Percentiles rank a stretch among this genome's conserved stretches.
Evolutionary conservation across 106 monocot genomes (phyloP).

Genomic region (Vanilla planifolia): DNA sequence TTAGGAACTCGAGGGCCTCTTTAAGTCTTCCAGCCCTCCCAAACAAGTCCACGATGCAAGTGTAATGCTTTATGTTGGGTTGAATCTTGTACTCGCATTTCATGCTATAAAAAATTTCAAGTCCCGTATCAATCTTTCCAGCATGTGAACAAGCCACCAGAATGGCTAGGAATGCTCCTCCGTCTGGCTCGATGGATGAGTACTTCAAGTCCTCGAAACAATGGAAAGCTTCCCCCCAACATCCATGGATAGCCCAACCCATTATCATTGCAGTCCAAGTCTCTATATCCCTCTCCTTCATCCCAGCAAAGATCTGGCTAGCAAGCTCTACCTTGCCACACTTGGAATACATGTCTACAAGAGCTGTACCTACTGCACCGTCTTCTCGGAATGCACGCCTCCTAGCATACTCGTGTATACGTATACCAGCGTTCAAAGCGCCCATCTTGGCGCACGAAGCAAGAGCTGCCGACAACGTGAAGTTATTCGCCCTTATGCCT

Average conservation of each 20-base stretch:
- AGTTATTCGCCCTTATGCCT: constrained; percentile 21
- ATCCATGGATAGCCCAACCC: constrained; percentile 33
- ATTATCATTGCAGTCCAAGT: constrained; percentile 42
- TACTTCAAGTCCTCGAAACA: constrained; percentile 34
- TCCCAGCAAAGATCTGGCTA: constrained; percentile 16
- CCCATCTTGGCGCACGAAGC: constrained; percentile 25
- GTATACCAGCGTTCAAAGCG: constrained; percentile 16
- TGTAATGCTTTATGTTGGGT: constrained; percentile 32
- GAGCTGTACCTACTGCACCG: constrained; percentile 19
- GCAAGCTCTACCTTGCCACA: constrained; percentile 32
- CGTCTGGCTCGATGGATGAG: constrained; percentile 18
- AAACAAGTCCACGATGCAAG: constrained; percentile 34
- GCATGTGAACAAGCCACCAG: constrained; percentile 30
- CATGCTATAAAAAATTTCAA: constrained; percentile 28
- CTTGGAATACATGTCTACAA: constrained; percentile 35
- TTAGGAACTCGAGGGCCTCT: constrained; percentile 27
- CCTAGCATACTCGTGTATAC: constrained; percentile 18
- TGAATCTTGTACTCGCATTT: constrained; percentile 16
- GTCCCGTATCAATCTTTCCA: constrained; percentile 23
- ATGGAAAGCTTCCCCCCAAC: constrained; percentile 17
- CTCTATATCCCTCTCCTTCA: constrained; percentile 17
- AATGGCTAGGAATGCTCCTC: constrained; percentile 25
- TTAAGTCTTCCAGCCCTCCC: constrained; percentile 25
- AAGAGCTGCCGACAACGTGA: constrained; percentile 15
- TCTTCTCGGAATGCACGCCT: constrained; percentile 8